A percentile compares a stretch with the other conserved stretches of the same genome.
Conservation (phyloP, 176 grass and related monocot species). For the Carex parvula region DNA sequence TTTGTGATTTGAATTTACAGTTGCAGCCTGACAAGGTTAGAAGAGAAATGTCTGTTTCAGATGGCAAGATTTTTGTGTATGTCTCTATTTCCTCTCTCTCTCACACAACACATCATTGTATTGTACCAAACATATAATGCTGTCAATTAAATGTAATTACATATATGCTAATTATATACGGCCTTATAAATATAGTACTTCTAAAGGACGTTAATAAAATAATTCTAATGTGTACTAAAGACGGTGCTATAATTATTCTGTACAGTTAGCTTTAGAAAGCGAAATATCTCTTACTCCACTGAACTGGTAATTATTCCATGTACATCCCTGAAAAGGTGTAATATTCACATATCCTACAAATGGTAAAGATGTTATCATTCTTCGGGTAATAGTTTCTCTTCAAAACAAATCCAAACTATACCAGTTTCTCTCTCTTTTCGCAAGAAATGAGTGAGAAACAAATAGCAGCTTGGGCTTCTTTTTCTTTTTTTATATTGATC, state of each 20-base stretch:
- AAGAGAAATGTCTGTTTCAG: slow-evolving; percentile 58
- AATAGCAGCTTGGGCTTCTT: not conserved
- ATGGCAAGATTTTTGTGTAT: slow-evolving; percentile 71
- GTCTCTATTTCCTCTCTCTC: slow-evolving; percentile 15
- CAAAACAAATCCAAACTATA: not conserved
- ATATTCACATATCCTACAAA: not conserved
- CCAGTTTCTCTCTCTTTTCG: not conserved
- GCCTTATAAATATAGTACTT: not conserved
- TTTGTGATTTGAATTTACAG: slow-evolving; percentile 38
- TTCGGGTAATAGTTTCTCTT: not conserved
- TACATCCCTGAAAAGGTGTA: not conserved
- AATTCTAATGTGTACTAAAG: not conserved
- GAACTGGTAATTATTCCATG: not conserved
- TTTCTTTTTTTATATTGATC: not conserved
- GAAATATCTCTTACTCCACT: not conserved
- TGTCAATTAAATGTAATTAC: not conserved
- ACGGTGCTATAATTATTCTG: not conserved
- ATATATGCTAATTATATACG: not conserved
- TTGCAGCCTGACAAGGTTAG: slow-evolving; percentile 86
- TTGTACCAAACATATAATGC: not conserved
- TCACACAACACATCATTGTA: not conserved
- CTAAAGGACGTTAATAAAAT: not conserved
- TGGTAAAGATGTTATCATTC: not conserved
- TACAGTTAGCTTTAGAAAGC: not conserved
- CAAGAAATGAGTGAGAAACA: not conserved